phyloP scores from a whole-genome alignment of 306 rosid species.

The Luffa acutangula region DNA sequence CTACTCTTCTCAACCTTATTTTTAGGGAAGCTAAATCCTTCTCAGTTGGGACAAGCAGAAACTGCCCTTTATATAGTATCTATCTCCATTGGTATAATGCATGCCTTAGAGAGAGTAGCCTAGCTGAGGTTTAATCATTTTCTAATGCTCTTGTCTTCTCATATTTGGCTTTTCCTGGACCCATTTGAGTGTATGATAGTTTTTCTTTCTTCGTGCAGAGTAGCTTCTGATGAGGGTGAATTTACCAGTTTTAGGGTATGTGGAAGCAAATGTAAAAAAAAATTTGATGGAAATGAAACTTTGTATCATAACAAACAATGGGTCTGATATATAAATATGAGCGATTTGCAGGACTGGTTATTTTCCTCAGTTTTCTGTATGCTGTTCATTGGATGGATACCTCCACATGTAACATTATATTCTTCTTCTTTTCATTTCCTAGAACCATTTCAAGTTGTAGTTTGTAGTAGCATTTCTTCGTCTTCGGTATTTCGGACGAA shows the following conservation, averaged over 20 bases:
- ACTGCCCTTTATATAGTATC: neutral
- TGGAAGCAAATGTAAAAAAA: conserved; percentile 23
- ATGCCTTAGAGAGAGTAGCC: neutral
- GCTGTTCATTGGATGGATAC: neutral
- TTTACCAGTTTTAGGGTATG: conserved; percentile 46
- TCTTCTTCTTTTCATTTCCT: neutral
- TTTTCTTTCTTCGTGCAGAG: conserved; percentile 37
- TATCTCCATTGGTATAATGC: neutral
- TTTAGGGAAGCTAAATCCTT: neutral
- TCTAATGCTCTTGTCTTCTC: neutral
- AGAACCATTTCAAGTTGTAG: neutral
- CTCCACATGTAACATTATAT: neutral
- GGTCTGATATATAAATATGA: conserved; percentile 11
- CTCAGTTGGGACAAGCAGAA: neutral
- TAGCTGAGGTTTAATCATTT: neutral
- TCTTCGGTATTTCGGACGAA: neutral
- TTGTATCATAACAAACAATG: conserved; percentile 8
- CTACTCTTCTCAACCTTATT: neutral
- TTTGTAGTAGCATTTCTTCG: conserved; percentile 5
- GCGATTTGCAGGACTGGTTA: conserved; percentile 3
- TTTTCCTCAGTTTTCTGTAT: conserved; percentile 2
- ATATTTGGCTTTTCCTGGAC: neutral
- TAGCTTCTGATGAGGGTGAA: conserved; percentile 68
- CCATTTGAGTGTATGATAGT: conserved; percentile 9
- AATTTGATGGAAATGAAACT: neutral